Evolutionary conservation across 306 rosid species (phyloP), one percentile per base, ranked within the genome.

Genomic region (Fagus crenata): DNA sequence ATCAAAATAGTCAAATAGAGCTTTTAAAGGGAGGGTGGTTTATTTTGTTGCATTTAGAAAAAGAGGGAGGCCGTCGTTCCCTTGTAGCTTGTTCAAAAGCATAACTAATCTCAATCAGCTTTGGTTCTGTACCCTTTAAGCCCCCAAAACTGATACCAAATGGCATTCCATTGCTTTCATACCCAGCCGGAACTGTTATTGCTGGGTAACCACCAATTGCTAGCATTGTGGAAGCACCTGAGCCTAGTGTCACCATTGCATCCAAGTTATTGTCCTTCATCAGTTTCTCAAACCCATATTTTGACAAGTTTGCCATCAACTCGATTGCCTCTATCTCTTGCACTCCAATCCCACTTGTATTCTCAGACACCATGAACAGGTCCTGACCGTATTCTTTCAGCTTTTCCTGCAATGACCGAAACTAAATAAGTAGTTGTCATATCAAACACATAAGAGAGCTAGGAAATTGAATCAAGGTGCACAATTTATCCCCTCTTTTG

Each of bases 201-300:
- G 75, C 90, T 14, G 90, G 92, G 53, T 77, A 88, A 0, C 90
- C 90, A 69, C 92, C 90, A 60, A 77, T 75, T 6, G 90, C 92
- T 1, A 86, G 76, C 36, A 86, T 13, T 2, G 31, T 3, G 1
- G 81, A 2, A 53, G 18, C 72, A 69, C 43, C 71, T 0, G 68
- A 22, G 17, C 83, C 90, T 53, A 73, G 54, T 39, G 82, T 83
- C 40, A 86, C 90, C 73, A 86, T 2, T 0, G 90, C 86, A 81
- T 87, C 94, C 75, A 90, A 71, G 71, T 81, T 41, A 56, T 81
- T 77, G 22, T 83, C 81, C 49, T 41, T 80, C 84, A 86, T 76
- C 14, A 86, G 11, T 32, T 84, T 86, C 80, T 74, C 92, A 75
- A 86, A 86, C 18, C 96, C 93, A 56, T 81, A 36, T 15, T 53